Percentiles rank a stretch among this genome's conserved stretches.
phyloP scores from a whole-genome alignment of 352 stramenopile species.

The Globisporangium nagaii region DNA sequence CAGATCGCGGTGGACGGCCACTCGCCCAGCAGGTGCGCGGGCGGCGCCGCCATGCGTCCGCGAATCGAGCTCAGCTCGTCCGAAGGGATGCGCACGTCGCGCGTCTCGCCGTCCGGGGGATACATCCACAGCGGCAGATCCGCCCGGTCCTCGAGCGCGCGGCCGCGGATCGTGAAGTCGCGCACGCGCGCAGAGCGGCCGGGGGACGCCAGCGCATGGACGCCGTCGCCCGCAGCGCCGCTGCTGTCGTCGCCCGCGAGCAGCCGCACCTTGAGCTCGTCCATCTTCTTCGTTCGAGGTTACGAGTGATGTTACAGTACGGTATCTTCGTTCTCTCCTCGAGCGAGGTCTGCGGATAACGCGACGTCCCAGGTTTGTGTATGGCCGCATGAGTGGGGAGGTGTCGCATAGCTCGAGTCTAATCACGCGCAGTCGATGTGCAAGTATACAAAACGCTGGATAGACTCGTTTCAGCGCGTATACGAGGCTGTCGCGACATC shows the following conservation, averaged over 20 bases:
- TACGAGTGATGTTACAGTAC: too few species aligned
- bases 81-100: constrained; percentile 18
- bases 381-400: too few species aligned
- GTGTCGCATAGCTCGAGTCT: too few species aligned
- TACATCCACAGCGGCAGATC: constrained; percentile 35
- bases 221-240: neutral
- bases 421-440: too few species aligned
- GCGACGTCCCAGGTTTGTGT: too few species aligned
- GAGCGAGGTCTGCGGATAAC: too few species aligned
- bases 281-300: constrained; percentile 25
- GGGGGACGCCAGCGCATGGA: neutral
- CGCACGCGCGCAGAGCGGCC: constrained; percentile 7
- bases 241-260: constrained; percentile 15
- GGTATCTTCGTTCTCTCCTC: neutral
- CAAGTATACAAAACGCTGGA: too few species aligned
- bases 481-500: too few species aligned
- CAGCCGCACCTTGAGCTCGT: constrained; percentile 41
- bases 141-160: constrained; percentile 13
- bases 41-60: constrained; percentile 15
- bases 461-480: too few species aligned
- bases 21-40: constrained; percentile 45
- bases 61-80: constrained; percentile 23
- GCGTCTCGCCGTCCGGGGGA: constrained; percentile 30
- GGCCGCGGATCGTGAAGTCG: constrained; percentile 9
- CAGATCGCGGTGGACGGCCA: constrained; percentile 88